Base-by-base conservation (phyloP, 768 basidiomycete species). In the Lentinula sp. region DNA sequence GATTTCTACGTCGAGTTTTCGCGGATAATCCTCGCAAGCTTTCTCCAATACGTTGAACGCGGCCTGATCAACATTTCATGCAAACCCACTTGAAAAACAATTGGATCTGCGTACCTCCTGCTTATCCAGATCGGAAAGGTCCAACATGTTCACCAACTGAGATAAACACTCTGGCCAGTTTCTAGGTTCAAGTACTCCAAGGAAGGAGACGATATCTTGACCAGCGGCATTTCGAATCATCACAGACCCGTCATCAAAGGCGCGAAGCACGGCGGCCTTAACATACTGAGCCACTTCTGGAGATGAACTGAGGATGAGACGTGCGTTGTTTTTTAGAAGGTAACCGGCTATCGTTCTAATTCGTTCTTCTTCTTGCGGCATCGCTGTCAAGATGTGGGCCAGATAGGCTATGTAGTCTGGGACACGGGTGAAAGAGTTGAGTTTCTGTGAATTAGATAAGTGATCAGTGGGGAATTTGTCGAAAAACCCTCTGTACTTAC, bases 361-460 rank as follows among this genome's bases (percentile, higher is more conserved):
- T 54, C 91, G 89, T 71, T 93, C 94, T 70, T 95, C 90, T 76
- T 98, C 94, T 62, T 84, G 80, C 1, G 87, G 81, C 79, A 91
- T 76, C 49, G 81, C 80, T 61, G 89, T 86, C 64, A 98, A 85
- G 77, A 98, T 95, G 72, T 95, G 92, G 20, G 91, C 91, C 64
- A 99, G 87, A 82, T 99, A 98, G 61, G 90, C 95, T 62, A 94
- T 88, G 73, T 97, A 98, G 73, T 97, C 94, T 50, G 95, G 91
- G 64, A 88, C 87, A 68, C 87, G 86, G 70, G 91, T 88, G 74
- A 92, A 94, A 63, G 78, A 82, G 73, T 91, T 93, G 65, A 95
- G 81, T 90, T 92, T 93, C 91, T 94, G 66, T 6, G 61, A 20
- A 49, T 62, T 65, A 62, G 62, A 56, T 57, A 48, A 41, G 55